These are phyloP conservation scores for Tremella yokohamensis DNA, from an alignment of 768 basidiomycete species.

Conservation along the genomic window DNA sequence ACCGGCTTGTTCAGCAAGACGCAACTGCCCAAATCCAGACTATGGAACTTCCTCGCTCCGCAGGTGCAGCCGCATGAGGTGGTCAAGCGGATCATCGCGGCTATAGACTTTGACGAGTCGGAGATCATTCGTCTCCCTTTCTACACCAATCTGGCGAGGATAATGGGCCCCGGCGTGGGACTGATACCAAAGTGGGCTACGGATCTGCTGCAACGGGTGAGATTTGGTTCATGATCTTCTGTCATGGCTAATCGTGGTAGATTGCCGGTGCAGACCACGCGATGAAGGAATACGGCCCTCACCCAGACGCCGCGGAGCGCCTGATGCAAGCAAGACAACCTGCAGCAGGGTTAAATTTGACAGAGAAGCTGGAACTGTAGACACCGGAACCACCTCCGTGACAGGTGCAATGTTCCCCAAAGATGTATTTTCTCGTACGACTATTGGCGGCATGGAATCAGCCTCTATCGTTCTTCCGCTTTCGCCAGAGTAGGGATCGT, in stretches of 20 bases:
- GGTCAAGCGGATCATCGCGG: constrained; percentile 75
- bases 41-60: constrained; percentile 73
- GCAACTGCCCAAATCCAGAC: constrained; percentile 55
- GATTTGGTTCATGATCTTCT: constrained; percentile 20
- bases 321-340: too few species aligned
- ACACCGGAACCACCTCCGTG: too few species aligned
- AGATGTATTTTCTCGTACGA: too few species aligned
- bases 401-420: too few species aligned
- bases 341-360: too few species aligned
- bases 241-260: constrained; percentile 52
- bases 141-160: constrained; percentile 36
- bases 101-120: constrained; percentile 75
- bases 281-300: constrained; percentile 55
- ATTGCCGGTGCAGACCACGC: constrained; percentile 65
- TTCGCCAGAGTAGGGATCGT: too few species aligned
- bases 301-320: constrained; percentile 39
- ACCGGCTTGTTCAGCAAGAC: constrained; percentile 69
- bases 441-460: too few species aligned
- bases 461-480: too few species aligned
- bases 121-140: constrained; percentile 64
- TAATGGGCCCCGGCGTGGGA: constrained; percentile 24
- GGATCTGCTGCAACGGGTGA: constrained; percentile 74
- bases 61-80: constrained; percentile 68
- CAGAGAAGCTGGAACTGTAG: too few species aligned
- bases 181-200: constrained; percentile 42